Evolutionary conservation across 2,329 filamentous ascomycete genomes (phyloP), one percentile per base, ranked within the genome.

Genomic region (Nemania sp.): DNA sequence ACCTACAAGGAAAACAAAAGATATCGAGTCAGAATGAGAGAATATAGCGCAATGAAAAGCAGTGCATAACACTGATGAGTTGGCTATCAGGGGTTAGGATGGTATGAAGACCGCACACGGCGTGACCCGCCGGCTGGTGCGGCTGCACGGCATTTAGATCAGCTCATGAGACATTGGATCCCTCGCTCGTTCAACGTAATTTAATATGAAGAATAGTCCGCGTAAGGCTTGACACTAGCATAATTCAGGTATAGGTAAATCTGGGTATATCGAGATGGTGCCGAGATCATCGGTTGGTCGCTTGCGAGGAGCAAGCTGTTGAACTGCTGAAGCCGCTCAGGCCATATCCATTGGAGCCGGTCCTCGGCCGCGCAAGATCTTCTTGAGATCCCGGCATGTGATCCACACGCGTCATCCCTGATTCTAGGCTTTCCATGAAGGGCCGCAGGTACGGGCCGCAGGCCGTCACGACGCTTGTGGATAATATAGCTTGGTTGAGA

Each of bases 371-470:
- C 8, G 56, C 23, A 14, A 59, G 39, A 9, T 54, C 45, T 30
- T 55, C 56, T 44, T 61, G 53, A 3, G 47, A 54, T 14, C 48
- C 50, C 5, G 53, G 45, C 15, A 61, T 15, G 20, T 59, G 49
- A 17, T 59, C 58, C n/a, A 60, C 57, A 8, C 57, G 49, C 14
- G 51, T 48, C 11, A 62, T 40, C 5, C 55, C 57, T 9, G 57
- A 52, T 31, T 62, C 54, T 15, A 62, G 23, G 39, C 60, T 62
- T 33, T 62, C 60, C 57, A 62, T 58, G 28, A 62, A 58, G 8
- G 54, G 57, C 26, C 47, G 44, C 0, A 62, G 51, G 36, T 62
- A 62, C 6, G 60, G 60, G 3, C 45, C 40, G 28, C 57, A 62
- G 2, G 60, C 57, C 8, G 60, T 60, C 7, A 60, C 50, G 1